Evolutionary conservation across 2,329 filamentous ascomycete species (phyloP).

Genomic region (Penicillium concentricum): DNA sequence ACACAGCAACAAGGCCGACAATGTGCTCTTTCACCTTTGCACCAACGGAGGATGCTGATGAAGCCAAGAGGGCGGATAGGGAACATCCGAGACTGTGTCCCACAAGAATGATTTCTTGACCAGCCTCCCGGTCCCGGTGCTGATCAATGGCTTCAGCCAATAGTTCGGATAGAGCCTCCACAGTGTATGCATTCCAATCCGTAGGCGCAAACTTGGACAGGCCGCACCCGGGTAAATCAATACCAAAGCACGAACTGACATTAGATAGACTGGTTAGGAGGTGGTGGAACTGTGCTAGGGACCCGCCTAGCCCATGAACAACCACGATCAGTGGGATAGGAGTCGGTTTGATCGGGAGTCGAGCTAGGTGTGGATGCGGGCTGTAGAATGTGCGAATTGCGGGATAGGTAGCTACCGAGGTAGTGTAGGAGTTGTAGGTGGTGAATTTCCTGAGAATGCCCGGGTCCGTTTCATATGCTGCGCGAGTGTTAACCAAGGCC

Average conservation of each 20-base stretch:
- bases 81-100: conserved; percentile 90
- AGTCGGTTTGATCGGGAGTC: conserved; percentile 70
- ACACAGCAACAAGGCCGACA: conserved; percentile 77
- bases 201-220: conserved; percentile 70
- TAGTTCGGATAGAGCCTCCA: conserved; percentile 71
- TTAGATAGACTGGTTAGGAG: conserved; percentile 79
- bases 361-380: conserved; percentile 75
- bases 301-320: conserved; percentile 90
- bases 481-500: conserved; percentile 10
- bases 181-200: conserved; percentile 75
- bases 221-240: conserved; percentile 90
- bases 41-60: conserved; percentile 54
- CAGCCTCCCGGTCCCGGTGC: conserved; percentile 63
- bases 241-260: conserved; percentile 77
- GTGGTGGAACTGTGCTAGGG: conserved; percentile 80
- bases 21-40: conserved; percentile 62
- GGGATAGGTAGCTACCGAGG: conserved; percentile 67
- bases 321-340: conserved; percentile 85
- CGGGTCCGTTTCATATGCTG: conserved; percentile 62
- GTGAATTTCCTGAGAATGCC: conserved; percentile 77
- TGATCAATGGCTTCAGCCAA: conserved; percentile 72
- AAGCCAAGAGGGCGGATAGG: conserved; percentile 70
- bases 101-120: conserved; percentile 74
- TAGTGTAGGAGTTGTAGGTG: conserved; percentile 68
- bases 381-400: conserved; percentile 80